Evolutionary conservation across 2,329 filamentous ascomycete genomes (phyloP).

Genomic region (Arthrobotrys sphaeroides): DNA sequence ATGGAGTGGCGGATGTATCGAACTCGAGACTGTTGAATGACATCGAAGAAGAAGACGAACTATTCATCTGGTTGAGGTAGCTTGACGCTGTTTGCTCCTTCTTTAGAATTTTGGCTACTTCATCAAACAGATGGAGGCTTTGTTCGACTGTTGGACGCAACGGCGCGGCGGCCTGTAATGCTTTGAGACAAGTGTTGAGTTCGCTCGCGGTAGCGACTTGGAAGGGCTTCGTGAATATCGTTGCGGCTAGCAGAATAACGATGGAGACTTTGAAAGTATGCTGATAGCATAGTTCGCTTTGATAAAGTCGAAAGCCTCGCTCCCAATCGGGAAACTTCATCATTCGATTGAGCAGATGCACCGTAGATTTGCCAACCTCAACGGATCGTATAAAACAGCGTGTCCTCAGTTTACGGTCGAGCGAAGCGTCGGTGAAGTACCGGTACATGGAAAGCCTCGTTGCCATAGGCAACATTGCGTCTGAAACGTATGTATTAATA

Average conservation of each 20-base stretch:
- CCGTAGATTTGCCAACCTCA: conserved; percentile 57
- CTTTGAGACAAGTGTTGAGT: conserved; percentile 55
- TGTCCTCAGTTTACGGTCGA: conserved; percentile 55
- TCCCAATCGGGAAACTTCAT: conserved; percentile 55
- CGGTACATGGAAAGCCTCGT: conserved; percentile 57
- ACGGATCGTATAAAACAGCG: conserved; percentile 58
- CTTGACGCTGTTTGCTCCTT: conserved; percentile 2
- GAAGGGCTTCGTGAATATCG: conserved; percentile 55
- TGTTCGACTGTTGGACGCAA: conserved; percentile 47
- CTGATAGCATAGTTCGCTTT: conserved; percentile 56
- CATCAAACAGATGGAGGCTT: conserved; percentile 56
- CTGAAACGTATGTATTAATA: conserved; percentile 13
- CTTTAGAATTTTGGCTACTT: conserved; percentile 55
- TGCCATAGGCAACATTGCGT: conserved; percentile 47
- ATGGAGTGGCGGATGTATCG: neutral
- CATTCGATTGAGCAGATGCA: conserved; percentile 56
- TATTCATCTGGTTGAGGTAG: conserved; percentile 2
- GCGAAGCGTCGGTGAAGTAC: conserved; percentile 56
- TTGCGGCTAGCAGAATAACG: conserved; percentile 56
- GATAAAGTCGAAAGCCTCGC: conserved; percentile 54
- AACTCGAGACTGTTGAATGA: conserved; percentile 24
- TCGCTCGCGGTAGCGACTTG: conserved; percentile 55
- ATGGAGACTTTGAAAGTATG: conserved; percentile 57
- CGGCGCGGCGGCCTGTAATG: conserved; percentile 53
- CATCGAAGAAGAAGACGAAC: neutral